phyloP scores from a whole-genome alignment of 352 stramenopile genomes.

The Plasmopara halstedii region DNA sequence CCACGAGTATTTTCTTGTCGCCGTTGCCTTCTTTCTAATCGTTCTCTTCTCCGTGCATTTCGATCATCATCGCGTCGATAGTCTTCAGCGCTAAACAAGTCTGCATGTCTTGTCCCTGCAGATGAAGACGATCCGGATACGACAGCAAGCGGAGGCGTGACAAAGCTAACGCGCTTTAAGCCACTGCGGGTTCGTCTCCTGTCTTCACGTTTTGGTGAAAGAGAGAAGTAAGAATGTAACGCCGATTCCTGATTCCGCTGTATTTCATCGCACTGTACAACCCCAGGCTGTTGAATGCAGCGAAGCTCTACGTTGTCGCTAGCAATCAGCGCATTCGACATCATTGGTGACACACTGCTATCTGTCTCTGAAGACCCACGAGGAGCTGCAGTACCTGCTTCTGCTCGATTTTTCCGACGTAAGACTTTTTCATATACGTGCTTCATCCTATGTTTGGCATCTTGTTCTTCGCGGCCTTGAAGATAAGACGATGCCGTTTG shows the following conservation, averaged over 20 bases:
- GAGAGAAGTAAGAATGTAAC: slow-evolving; percentile 5
- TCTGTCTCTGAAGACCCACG: slow-evolving; percentile 21
- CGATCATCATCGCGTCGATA: slow-evolving; percentile 14
- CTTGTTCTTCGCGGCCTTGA: slow-evolving; percentile 6
- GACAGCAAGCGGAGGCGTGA: slow-evolving; percentile 5
- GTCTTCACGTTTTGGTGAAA: slow-evolving; percentile 11
- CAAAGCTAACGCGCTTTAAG: slow-evolving; percentile 22
- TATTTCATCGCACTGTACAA: neutral
- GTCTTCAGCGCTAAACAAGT: slow-evolving; percentile 4
- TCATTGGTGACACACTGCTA: slow-evolving; percentile 16
- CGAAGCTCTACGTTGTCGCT: slow-evolving; percentile 7
- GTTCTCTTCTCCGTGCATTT: slow-evolving; percentile 12
- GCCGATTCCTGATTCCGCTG: neutral
- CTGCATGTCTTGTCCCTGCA: slow-evolving; percentile 5
- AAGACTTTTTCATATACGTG: slow-evolving; percentile 45
- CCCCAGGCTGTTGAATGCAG: slow-evolving; percentile 7
- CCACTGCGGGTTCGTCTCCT: slow-evolving; percentile 15
- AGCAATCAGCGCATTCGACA: slow-evolving; percentile 1
- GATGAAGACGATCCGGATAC: slow-evolving; percentile 8
- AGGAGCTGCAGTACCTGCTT: slow-evolving; percentile 6
- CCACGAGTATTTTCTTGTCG: slow-evolving; percentile 13
- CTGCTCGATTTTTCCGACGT: slow-evolving; percentile 22
- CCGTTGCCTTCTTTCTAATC: slow-evolving; percentile 11
- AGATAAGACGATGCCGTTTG: slow-evolving; percentile 3
- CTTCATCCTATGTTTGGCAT: slow-evolving; percentile 42